Evolutionary conservation across 495 filamentous ascomycete genomes (phyloP).

Genomic region (Aspergillus biplanus): DNA sequence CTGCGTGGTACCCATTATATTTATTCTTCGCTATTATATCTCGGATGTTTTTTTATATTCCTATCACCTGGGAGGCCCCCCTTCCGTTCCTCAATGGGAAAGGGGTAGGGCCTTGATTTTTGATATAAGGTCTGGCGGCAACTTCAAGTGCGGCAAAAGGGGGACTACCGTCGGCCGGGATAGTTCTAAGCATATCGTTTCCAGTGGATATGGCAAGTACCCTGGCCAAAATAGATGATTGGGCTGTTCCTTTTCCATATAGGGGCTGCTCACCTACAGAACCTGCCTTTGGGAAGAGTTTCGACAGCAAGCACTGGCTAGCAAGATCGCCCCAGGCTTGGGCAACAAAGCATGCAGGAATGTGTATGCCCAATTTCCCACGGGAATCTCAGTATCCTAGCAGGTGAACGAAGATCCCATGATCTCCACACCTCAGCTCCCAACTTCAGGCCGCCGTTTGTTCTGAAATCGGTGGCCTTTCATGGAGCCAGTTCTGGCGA

Average conservation of each 20-base stretch:
- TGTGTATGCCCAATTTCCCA: slow-evolving; percentile 35
- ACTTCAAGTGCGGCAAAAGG: background rate
- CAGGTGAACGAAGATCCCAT: slow-evolving; percentile 22
- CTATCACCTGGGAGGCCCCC: too few species aligned
- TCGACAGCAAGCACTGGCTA: slow-evolving; percentile 21
- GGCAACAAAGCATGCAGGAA: slow-evolving; percentile 37
- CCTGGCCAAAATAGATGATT: slow-evolving; percentile 1
- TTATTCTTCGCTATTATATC: too few species aligned
- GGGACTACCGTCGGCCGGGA: background rate
- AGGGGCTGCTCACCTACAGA: slow-evolving; percentile 4
- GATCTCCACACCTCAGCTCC: slow-evolving; percentile 23
- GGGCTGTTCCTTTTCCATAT: slow-evolving; percentile 9
- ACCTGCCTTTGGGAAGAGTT: background rate
- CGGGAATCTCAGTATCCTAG: slow-evolving; percentile 19
- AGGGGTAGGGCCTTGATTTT: background rate
- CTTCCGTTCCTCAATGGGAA: too few species aligned
- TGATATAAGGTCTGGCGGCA: background rate
- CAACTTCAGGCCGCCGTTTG: slow-evolving; percentile 26
- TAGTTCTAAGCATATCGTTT: slow-evolving; percentile 1
- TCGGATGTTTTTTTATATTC: too few species aligned
- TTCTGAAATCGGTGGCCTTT: slow-evolving; percentile 5
- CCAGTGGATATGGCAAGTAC: background rate
- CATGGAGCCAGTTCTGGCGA: slow-evolving; percentile 9
- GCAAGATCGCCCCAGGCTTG: slow-evolving; percentile 27
- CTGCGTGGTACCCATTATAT: too few species aligned